These are phyloP conservation scores for Fusarium verticillioides DNA, from an alignment of 2,329 filamentous ascomycete species.

Conservation along the genomic window DNA sequence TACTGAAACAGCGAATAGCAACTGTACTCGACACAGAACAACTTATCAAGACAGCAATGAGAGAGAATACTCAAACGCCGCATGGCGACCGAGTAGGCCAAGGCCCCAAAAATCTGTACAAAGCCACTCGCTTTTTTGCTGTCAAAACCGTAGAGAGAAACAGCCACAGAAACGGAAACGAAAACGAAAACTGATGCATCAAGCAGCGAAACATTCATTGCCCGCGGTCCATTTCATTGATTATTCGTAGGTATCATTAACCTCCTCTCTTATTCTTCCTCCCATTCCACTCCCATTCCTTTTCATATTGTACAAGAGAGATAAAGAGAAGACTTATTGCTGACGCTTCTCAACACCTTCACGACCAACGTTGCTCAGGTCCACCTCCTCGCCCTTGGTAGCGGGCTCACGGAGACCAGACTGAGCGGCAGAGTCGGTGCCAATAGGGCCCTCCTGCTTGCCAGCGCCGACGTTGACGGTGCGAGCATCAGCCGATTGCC, in stretches of 20 bases:
- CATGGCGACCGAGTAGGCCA: not conserved
- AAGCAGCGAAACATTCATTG: conserved; percentile 1
- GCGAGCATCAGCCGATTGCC: conserved; percentile 75
- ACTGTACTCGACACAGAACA: not conserved
- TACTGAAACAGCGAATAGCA: not conserved
- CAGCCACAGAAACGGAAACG: not conserved
- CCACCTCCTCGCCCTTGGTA: conserved; percentile 64
- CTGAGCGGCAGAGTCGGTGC: conserved; percentile 59
- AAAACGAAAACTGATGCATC: not conserved
- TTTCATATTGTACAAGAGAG: not conserved
- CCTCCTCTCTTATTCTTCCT: not conserved
- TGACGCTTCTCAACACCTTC: conserved; percentile 56
- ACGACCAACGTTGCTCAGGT: conserved; percentile 70
- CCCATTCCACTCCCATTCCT: not conserved
- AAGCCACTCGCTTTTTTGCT: not conserved
- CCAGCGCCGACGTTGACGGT: conserved; percentile 78
- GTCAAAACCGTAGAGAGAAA: not conserved
- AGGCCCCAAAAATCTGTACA: no score
- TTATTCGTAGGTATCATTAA: conserved; percentile 29
- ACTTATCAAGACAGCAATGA: not conserved
- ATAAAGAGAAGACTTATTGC: conserved; percentile 5
- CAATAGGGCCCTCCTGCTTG: conserved; percentile 62
- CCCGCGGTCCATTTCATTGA: conserved; percentile 12
- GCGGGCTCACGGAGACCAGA: conserved; percentile 68
- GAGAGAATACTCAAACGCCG: not conserved